Conservation (phyloP, 1,284 basidiomycete species). For the Mycena sp. region DNA sequence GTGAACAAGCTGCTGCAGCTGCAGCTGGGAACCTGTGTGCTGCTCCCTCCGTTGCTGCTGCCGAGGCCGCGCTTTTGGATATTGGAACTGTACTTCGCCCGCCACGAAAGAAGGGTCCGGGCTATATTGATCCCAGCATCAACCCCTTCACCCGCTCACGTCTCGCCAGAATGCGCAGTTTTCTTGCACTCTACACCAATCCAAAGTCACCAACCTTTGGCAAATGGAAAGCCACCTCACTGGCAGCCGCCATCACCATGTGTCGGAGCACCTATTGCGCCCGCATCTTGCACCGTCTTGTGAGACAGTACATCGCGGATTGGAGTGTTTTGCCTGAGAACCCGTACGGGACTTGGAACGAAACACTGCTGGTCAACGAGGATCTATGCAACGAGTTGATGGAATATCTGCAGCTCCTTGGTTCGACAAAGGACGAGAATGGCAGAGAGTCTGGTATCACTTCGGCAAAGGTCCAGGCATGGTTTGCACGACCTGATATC, state of each 20-base stretch:
- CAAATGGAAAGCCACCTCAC: slow-evolving; percentile 25
- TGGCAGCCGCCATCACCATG: slow-evolving; percentile 23
- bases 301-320: slow-evolving; percentile 2
- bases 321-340: slow-evolving; percentile 6
- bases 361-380: slow-evolving; percentile 15
- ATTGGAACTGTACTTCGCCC: slow-evolving; percentile 18
- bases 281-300: slow-evolving; percentile 17
- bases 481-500: slow-evolving; percentile 14
- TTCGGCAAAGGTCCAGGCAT: slow-evolving; percentile 8
- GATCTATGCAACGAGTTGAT: slow-evolving; percentile 20
- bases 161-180: slow-evolving; percentile 12
- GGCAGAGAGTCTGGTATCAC: slow-evolving; percentile 16
- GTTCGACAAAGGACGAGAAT: slow-evolving; percentile 12
- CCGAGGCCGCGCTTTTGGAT: neutral
- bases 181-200: slow-evolving; percentile 26
- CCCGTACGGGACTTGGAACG: slow-evolving; percentile 20
- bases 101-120: slow-evolving; percentile 22
- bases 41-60: neutral
- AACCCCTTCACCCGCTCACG: slow-evolving; percentile 17
- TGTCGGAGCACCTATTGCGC: slow-evolving; percentile 23
- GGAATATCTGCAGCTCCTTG: slow-evolving; percentile 16
- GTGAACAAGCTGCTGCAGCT: neutral
- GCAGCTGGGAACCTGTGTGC: slow-evolving; percentile 2
- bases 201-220: slow-evolving; percentile 12
- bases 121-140: slow-evolving; percentile 18